Base-by-base conservation (phyloP, 2,329 filamentous ascomycete genomes). In the Aspergillus pseudotamarii region DNA sequence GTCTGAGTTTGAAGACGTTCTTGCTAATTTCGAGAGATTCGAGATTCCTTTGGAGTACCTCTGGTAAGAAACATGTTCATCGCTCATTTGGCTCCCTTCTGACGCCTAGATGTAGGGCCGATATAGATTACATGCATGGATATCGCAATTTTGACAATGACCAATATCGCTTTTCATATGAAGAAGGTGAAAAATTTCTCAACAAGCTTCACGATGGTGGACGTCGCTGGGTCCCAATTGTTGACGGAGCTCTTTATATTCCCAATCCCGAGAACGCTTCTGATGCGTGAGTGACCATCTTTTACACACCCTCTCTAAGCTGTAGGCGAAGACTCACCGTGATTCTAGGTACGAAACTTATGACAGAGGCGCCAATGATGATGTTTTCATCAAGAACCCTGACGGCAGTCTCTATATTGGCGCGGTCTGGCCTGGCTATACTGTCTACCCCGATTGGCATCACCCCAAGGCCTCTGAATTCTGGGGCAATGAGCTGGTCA, bases 261-360 rank as follows among this genome's bases (percentile, higher is more conserved):
- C 91, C 91, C 0, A 90, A 92, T 68, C 89, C 89, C 0, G 79
- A 86, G n/a, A 91, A 93, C 71, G 81, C 82, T 1, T 86, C 82
- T 43, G 91, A 93, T 75, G 83, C 82, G 51, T 91, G 88, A 72
- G 79, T 81, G 11, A 71, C 73, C 60, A 30, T 78, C 10, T 83
- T 51, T 28, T 11, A 6, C 16, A 32, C n/a, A 3, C 16, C 23
- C n/a, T 16, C 12, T 48, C 9, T 26, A 9, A 8, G 6, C 45
- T 6, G 45, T 48, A 1, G 4, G 9, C 23, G 23, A 48, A 48
- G 51, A 23, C 54, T 61, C 8, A 61, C 34, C 21, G 0, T 21
- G 14, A 12, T 43, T 1, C 10, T 38, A 77, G 88, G 0, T 86
- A 87, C 66, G 77, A 78, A 12, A 79, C 81, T 0, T 88, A 85